Percentiles rank a stretch among this genome's conserved stretches.
phyloP scores from a whole-genome alignment of 2,329 filamentous ascomycete species.

The Aspergillus sp. region DNA sequence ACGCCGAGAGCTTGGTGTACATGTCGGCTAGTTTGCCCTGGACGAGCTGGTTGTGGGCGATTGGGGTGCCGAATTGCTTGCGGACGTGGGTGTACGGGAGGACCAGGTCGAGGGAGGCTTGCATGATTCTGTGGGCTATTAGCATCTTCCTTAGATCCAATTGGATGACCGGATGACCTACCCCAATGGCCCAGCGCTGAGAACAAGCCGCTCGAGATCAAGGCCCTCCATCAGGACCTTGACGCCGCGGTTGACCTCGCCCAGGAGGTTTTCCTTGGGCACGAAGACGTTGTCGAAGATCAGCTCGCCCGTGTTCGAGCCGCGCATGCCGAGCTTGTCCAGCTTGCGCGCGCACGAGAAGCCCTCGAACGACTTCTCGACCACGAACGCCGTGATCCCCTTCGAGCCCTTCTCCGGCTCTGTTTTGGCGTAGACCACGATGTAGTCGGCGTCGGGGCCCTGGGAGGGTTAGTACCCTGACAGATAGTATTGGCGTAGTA shows the following conservation, averaged over 20 bases:
- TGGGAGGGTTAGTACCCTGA: conserved; percentile 8
- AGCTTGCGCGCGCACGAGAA: conserved; percentile 85
- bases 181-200: conserved; percentile 82
- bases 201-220: conserved; percentile 84
- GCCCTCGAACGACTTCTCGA: conserved; percentile 59
- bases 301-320: conserved; percentile 90
- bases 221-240: conserved; percentile 92
- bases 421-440: conserved; percentile 97
- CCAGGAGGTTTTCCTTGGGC: conserved; percentile 70
- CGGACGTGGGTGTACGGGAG: conserved; percentile 84
- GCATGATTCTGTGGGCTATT: conserved; percentile 59
- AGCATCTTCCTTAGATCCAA: conserved; percentile 3
- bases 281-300: conserved; percentile 88
- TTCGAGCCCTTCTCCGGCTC: conserved; percentile 69
- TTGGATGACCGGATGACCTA: conserved; percentile 14
- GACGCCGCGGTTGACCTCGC: conserved; percentile 70
- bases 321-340: conserved; percentile 97
- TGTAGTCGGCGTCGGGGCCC: conserved; percentile 79
- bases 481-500: background rate
- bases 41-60: conserved; percentile 85
- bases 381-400: conserved; percentile 90
- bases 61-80: conserved; percentile 76
- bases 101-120: conserved; percentile 73
- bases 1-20: conserved; percentile 86
- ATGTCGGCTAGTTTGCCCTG: conserved; percentile 93